These are phyloP conservation scores for Saturnispora galanensis DNA, from an alignment of 805 yeast genomes.

Conservation along the genomic window DNA sequence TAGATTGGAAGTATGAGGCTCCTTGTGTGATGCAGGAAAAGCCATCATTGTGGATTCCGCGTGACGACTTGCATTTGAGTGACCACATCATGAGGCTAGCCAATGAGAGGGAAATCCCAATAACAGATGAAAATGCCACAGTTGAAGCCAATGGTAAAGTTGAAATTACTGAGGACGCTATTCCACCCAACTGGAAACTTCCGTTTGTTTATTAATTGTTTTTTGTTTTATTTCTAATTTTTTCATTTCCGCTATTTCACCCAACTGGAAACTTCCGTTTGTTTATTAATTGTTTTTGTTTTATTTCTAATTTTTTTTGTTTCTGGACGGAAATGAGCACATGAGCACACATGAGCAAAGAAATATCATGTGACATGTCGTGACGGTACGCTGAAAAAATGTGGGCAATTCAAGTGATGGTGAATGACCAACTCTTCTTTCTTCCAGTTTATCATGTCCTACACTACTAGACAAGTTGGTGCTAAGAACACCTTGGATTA, in stretches of 20 bases:
- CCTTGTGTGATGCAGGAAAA: conserved; percentile 47
- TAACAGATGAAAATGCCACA: conserved; percentile 47
- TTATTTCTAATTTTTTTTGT: background rate
- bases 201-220: conserved; percentile 21
- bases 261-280: conserved; percentile 46
- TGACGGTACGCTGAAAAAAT: too few relatives aligned
- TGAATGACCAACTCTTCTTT: background rate
- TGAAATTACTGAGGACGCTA: conserved; percentile 39
- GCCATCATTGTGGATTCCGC: conserved; percentile 64
- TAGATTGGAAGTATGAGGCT: conserved; percentile 31
- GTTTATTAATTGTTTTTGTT: conserved; percentile 4
- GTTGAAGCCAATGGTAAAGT: conserved; percentile 49
- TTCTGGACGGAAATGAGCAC: background rate
- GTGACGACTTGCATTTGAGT: conserved; percentile 32
- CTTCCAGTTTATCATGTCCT: conserved; percentile 40
- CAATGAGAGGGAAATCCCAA: conserved; percentile 43
- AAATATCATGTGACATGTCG: conserved; percentile 1
- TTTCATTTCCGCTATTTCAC: conserved; percentile 47
- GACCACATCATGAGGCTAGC: conserved; percentile 43
- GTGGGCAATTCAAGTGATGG: too few relatives aligned
- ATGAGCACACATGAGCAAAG: background rate
- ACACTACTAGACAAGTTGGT: conserved; percentile 87
- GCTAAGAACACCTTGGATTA: conserved; percentile 92
- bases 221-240: too few relatives aligned
- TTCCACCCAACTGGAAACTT: conserved; percentile 58